A percentile compares a stretch with the other conserved stretches of the same genome.
phyloP scores from a whole-genome alignment of 2,329 filamentous ascomycete genomes.

The Metarhizium sp. region DNA sequence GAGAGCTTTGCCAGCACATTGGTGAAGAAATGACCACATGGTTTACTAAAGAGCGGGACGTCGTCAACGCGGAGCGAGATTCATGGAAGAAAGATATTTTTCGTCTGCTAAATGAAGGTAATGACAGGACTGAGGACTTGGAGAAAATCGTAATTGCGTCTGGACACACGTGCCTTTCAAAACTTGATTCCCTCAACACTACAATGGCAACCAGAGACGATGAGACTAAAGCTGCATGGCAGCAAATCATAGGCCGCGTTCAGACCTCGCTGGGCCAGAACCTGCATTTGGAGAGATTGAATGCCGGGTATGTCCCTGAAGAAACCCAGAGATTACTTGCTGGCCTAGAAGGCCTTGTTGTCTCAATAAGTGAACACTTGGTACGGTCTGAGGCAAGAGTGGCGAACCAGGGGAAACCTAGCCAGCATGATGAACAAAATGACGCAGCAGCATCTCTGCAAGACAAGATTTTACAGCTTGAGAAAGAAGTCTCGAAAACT shows the following conservation, averaged over 20 bases:
- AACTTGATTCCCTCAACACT: slow-evolving; percentile 1
- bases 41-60: neutral
- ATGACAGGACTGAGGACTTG: slow-evolving; percentile 2
- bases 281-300: slow-evolving; percentile 13
- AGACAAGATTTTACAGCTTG: slow-evolving; percentile 12
- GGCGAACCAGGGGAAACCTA: neutral
- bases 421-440: neutral
- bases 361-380: slow-evolving; percentile 12
- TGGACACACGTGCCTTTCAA: neutral
- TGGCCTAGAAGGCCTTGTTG: slow-evolving; percentile 12
- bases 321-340: slow-evolving; percentile 8
- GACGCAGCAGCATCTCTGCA: slow-evolving; percentile 6
- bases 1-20: neutral
- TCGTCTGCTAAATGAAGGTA: neutral
- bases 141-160: neutral
- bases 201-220: slow-evolving; percentile 4
- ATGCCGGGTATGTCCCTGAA: slow-evolving; percentile 9
- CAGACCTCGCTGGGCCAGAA: slow-evolving; percentile 12
- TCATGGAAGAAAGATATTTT: slow-evolving; percentile 3
- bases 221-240: slow-evolving; percentile 9
- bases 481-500: slow-evolving; percentile 12
- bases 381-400: neutral
- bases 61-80: neutral
- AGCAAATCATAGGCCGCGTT: slow-evolving; percentile 11
- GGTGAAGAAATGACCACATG: neutral